Base-by-base conservation (phyloP, 169 alveolate species). In the Cyclospora cayetanensis region DNA sequence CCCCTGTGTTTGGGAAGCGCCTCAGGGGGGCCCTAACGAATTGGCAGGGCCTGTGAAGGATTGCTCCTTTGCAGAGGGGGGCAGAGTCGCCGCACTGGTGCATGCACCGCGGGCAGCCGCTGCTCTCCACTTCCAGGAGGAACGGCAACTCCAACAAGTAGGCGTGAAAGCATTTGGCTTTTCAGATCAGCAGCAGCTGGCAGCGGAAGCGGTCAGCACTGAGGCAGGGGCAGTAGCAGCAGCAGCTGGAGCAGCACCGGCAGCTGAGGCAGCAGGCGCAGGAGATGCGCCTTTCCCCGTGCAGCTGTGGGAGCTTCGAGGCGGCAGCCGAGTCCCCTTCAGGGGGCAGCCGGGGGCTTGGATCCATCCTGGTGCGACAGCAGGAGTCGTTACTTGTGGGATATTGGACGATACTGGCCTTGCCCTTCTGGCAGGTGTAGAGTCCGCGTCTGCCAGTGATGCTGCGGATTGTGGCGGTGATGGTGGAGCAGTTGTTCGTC, bases 51-150 rank as follows among this genome's bases (percentile, higher is more conserved):
- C 83, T 31, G 39, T 70, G 20, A 31, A 53, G 52, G 83, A 50
- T 1, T 70, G 83, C n/a, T 50, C 60, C 35, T 70, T 70, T 34
- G 83, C 83, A 22, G 83, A 70, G 34, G 83, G 83, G 20, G 27
- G 53, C 83, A 35, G 83, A 70, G 39, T 70, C 2, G 39, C 83
- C 4, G 83, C 83, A 0, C 3, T 70, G 1, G 12, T 70, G 2
- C 83, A 70, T 37, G 39, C 83, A 12, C 83, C 53, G 31, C 83
- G 39, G n/a, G 83, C 83, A 37, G 83, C 83, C 39, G 83, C 83
- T 20, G 52, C 83, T 1, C 52, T 70, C 37, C 83, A 53, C 55
- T 37, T 50, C 37, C 83, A 70, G 55, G 83, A 70, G 83, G 60
- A 70, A 53, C 83, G n/a, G 60, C 83, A 70, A 53, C 55, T 70